These are phyloP conservation scores for Lindgomyces ingoldianus DNA, from an alignment of 495 filamentous ascomycete genomes.

Conservation along the genomic window DNA sequence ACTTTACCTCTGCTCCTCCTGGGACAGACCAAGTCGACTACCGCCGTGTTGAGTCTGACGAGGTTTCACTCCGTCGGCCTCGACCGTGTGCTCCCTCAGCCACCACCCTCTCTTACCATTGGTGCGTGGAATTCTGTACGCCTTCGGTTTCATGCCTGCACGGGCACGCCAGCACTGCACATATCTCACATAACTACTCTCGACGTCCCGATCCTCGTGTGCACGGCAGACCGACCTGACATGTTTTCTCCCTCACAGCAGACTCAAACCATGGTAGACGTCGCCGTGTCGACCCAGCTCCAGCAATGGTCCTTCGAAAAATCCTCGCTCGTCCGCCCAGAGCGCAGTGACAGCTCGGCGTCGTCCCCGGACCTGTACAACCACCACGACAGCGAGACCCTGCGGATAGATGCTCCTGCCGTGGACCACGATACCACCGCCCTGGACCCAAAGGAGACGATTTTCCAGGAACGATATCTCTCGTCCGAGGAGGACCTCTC, in stretches of 20 bases:
- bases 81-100: conserved; percentile 10
- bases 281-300: conserved; percentile 32
- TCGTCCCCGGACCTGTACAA: conserved; percentile 34
- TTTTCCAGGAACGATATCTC: conserved; percentile 34
- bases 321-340: conserved; percentile 17
- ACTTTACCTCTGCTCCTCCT: not conserved
- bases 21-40: not conserved
- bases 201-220: conserved; percentile 13
- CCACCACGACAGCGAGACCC: conserved; percentile 28
- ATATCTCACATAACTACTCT: conserved; percentile 32
- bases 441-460: conserved; percentile 20
- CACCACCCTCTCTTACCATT: conserved; percentile 17
- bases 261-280: conserved; percentile 32
- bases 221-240: not conserved
- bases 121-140: conserved; percentile 21
- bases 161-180: conserved; percentile 19
- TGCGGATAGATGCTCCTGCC: conserved; percentile 29
- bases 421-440: conserved; percentile 5
- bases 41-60: not conserved
- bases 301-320: conserved; percentile 40
- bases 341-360: conserved; percentile 34
- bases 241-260: not conserved
- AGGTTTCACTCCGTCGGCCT: conserved; percentile 1
- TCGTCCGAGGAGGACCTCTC: conserved; percentile 37
- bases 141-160: conserved; percentile 32